These are phyloP conservation scores for Crassisporium funariophilum DNA, from an alignment of 768 basidiomycete genomes.

Conservation along the genomic window DNA sequence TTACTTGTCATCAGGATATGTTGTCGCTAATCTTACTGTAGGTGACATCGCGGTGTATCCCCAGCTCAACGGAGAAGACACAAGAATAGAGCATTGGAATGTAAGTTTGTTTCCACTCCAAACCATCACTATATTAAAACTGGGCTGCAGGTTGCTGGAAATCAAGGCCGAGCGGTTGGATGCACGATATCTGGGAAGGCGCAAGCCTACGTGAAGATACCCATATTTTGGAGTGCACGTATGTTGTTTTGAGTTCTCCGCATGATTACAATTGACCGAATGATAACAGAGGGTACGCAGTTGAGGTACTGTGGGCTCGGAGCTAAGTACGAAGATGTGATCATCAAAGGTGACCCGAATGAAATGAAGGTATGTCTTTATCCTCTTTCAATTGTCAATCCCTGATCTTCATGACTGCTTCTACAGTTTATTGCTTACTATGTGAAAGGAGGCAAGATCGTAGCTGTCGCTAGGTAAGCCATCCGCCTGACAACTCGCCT, in stretches of 20 bases:
- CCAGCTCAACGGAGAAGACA: slow-evolving; percentile 51
- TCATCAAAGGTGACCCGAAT: slow-evolving; percentile 71
- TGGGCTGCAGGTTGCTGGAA: slow-evolving; percentile 71
- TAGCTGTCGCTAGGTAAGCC: slow-evolving; percentile 66
- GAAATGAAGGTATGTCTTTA: slow-evolving; percentile 68
- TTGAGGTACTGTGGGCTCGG: slow-evolving; percentile 84
- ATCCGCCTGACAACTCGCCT: background rate
- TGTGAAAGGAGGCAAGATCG: slow-evolving; percentile 59
- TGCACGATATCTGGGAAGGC: slow-evolving; percentile 67
- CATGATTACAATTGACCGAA: slow-evolving; percentile 2
- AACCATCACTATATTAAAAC: background rate
- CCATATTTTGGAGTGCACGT: slow-evolving; percentile 92
- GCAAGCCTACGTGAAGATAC: slow-evolving; percentile 76
- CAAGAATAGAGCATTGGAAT: slow-evolving; percentile 91
- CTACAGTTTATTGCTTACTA: slow-evolving; percentile 81
- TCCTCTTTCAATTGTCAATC: background rate
- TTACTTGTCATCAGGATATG: background rate
- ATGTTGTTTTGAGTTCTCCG: slow-evolving; percentile 28
- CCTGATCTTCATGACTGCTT: background rate
- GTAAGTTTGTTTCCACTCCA: slow-evolving; percentile 37
- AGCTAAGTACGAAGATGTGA: slow-evolving; percentile 70
- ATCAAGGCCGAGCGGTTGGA: slow-evolving; percentile 84
- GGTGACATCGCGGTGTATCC: slow-evolving; percentile 86
- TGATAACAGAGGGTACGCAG: slow-evolving; percentile 71
- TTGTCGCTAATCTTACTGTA: slow-evolving; percentile 19